phyloP scores from a whole-genome alignment of 371 early-diverging fungal species.

The Basidiobolus meristosporus region DNA sequence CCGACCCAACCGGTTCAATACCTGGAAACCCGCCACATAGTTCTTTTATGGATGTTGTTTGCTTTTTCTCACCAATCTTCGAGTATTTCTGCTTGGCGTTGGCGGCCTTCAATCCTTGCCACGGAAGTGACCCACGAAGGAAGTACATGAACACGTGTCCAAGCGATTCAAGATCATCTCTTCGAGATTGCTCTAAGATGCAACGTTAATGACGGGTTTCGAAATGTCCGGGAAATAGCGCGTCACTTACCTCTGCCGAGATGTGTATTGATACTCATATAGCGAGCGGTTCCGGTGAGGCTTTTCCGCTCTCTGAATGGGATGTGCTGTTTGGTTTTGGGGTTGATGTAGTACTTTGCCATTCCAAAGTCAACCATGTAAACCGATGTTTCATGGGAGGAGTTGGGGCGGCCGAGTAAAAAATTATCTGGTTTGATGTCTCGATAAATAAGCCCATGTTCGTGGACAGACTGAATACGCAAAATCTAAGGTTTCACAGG shows the following conservation, averaged over 20 bases:
- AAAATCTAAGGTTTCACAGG: conserved; percentile 27
- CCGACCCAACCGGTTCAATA: conserved; percentile 2
- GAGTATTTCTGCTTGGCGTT: conserved; percentile 90
- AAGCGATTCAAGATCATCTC: conserved; percentile 90
- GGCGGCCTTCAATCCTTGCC: conserved; percentile 88
- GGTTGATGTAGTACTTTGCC: conserved; percentile 84
- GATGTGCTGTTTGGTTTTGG: conserved; percentile 78
- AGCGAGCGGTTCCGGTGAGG: conserved; percentile 87
- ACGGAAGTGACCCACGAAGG: conserved; percentile 76
- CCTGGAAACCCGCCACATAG: conserved; percentile 70
- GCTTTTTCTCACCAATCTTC: conserved; percentile 83
- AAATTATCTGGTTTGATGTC: conserved; percentile 99
- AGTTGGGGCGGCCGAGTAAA: conserved; percentile 37
- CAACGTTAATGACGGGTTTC: too few species aligned
- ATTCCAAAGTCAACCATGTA: conserved; percentile 89
- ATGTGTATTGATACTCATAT: conserved; percentile 93
- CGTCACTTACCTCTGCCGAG: conserved; percentile 27
- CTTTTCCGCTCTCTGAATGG: conserved; percentile 75
- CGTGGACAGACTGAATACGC: conserved; percentile 76
- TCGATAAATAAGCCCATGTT: conserved; percentile 77
- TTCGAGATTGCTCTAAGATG: conserved; percentile 62
- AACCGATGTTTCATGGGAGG: conserved; percentile 32
- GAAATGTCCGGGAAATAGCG: neutral
- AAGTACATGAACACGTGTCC: conserved; percentile 94
- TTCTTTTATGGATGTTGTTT: conserved; percentile 48